Percentiles rank a stretch among this genome's conserved stretches.
Conservation (phyloP, 345 rosid genomes). For the Camelina neglecta region DNA sequence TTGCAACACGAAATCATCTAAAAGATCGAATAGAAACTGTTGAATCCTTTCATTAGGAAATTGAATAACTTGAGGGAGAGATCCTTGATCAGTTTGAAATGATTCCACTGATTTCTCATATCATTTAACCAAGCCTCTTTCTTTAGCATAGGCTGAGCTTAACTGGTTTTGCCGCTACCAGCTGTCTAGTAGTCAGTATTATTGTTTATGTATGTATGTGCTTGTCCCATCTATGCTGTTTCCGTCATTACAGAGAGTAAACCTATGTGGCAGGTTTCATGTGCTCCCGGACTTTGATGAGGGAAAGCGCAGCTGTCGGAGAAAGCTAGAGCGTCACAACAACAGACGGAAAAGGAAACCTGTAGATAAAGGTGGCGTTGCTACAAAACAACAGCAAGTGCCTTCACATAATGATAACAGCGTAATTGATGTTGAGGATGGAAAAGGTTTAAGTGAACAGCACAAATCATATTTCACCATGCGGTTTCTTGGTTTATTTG, state of each 20-base stretch:
- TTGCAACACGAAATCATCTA: background rate
- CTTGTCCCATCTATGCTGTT: background rate
- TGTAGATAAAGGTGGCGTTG: conserved; percentile 46
- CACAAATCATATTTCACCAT: conserved; percentile 9
- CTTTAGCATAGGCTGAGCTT: conserved; percentile 11
- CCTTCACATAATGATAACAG: conserved; percentile 50
- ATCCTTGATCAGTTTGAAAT: conserved; percentile 16
- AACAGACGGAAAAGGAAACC: conserved; percentile 77
- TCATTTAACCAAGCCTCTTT: conserved; percentile 17
- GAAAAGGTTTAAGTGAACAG: conserved; percentile 55
- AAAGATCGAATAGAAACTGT: background rate
- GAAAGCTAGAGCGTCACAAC: conserved; percentile 95
- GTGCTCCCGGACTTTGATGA: conserved; percentile 85
- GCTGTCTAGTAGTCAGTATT: conserved; percentile 10
- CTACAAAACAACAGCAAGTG: conserved; percentile 51
- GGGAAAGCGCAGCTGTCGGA: conserved; percentile 89
- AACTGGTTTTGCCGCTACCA: conserved; percentile 1
- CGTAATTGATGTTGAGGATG: conserved; percentile 60
- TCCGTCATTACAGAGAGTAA: conserved; percentile 1
- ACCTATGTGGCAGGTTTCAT: conserved; percentile 70
- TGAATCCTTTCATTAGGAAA: conserved; percentile 19
- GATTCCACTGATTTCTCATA: conserved; percentile 18
- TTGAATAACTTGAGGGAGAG: conserved; percentile 8
- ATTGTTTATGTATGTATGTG: background rate
- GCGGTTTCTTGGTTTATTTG: conserved; percentile 15